phyloP scores from a whole-genome alignment of 2,329 filamentous ascomycete genomes.

The Cytospora mali region DNA sequence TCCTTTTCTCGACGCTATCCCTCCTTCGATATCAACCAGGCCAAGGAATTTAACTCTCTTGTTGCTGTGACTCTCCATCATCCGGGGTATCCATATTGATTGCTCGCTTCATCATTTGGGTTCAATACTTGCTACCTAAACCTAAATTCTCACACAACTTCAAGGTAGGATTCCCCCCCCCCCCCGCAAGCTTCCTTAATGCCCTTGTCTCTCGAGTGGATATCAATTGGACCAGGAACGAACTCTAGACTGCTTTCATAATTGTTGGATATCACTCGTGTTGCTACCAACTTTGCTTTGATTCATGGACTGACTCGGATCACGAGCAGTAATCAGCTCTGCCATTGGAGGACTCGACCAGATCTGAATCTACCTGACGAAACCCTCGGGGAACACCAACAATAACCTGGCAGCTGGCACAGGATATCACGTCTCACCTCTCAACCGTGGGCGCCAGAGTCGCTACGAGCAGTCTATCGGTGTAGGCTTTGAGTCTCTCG shows the following conservation, averaged over 20 bases:
- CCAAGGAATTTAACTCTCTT: neutral
- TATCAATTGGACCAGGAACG: neutral
- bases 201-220: neutral
- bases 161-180: neutral
- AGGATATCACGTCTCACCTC: conserved; percentile 11
- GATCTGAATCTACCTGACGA: conserved; percentile 10
- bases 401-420: conserved; percentile 17
- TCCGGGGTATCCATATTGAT: neutral
- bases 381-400: conserved; percentile 23
- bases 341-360: conserved; percentile 11
- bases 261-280: neutral
- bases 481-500: neutral
- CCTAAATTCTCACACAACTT: neutral
- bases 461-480: neutral
- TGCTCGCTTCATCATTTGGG: neutral
- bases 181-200: neutral
- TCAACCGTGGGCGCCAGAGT: neutral
- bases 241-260: neutral
- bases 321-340: neutral
- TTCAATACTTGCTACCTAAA: neutral
- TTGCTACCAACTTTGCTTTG: neutral
- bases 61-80: neutral
- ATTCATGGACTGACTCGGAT: conserved; percentile 5
- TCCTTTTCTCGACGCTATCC: neutral
- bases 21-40: neutral